These are phyloP conservation scores for Plasmodium vivax DNA, from an alignment of 169 alveolate genomes.

Conservation along the genomic window DNA sequence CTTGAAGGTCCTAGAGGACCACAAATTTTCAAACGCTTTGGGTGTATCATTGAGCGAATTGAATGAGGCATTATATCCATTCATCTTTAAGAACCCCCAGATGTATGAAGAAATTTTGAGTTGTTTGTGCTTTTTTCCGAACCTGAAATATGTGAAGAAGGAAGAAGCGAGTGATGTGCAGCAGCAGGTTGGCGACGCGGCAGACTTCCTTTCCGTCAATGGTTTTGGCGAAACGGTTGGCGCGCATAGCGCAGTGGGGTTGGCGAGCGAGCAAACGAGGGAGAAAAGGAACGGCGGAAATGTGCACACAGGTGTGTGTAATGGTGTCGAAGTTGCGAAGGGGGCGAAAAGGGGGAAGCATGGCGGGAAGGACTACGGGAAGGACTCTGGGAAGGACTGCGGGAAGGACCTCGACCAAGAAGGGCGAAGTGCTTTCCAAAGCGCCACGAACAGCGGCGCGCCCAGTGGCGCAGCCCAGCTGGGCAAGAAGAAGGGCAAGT, in stretches of 20 bases:
- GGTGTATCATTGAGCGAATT: conserved; percentile 67
- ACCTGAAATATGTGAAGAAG: conserved; percentile 59
- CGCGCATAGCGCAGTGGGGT: not conserved
- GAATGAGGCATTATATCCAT: conserved; percentile 71
- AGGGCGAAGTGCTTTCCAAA: not conserved
- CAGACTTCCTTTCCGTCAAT: not conserved
- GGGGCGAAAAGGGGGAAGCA: not conserved
- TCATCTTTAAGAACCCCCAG: conserved; percentile 73
- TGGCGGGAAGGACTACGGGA: not conserved
- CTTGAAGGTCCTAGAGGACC: conserved; percentile 37
- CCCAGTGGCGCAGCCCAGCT: not conserved
- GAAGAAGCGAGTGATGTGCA: not conserved
- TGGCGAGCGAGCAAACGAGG: not conserved
- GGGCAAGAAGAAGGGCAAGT: not conserved
- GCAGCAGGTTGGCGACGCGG: not conserved
- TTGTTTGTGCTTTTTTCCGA: conserved; percentile 59
- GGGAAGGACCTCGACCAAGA: not conserved
- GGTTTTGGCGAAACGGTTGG: not conserved
- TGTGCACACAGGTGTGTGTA: not conserved
- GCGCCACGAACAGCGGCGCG: not conserved
- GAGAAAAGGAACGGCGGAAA: not conserved
- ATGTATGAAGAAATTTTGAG: conserved; percentile 69
- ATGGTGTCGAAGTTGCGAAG: not conserved
- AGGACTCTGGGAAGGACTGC: not conserved
- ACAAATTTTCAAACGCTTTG: conserved; percentile 32